phyloP scores from a whole-genome alignment of 2,329 filamentous ascomycete species.

The Emergomyces pasteurianus region DNA sequence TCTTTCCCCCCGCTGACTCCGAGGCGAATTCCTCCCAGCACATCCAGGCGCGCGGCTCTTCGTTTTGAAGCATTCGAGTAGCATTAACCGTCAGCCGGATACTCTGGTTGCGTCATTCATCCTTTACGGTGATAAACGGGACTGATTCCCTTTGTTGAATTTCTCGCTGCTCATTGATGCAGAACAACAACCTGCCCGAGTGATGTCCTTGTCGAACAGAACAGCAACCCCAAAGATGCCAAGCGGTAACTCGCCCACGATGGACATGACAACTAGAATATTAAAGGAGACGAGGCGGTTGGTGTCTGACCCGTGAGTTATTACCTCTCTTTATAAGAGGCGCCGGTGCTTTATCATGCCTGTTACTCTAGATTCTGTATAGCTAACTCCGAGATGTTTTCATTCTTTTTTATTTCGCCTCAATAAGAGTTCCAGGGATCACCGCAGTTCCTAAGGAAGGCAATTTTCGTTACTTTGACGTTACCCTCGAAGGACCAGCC shows the following conservation, averaged over 20 bases:
- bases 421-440: slow-evolving; percentile 76
- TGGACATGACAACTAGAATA: slow-evolving; percentile 87
- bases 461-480: slow-evolving; percentile 96
- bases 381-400: slow-evolving; percentile 3
- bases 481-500: slow-evolving; percentile 83
- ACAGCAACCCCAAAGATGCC: too few relatives aligned
- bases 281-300: slow-evolving; percentile 97
- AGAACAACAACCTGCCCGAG: too few relatives aligned
- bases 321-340: background rate
- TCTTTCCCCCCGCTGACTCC: too few relatives aligned
- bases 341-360: background rate
- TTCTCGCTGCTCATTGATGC: too few relatives aligned
- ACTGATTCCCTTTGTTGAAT: too few relatives aligned
- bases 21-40: too few relatives aligned
- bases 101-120: too few relatives aligned
- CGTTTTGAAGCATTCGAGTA: too few relatives aligned
- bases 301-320: slow-evolving; percentile 81
- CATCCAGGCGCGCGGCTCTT: too few relatives aligned
- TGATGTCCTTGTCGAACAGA: too few relatives aligned
- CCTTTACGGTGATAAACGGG: too few relatives aligned
- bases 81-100: too few relatives aligned
- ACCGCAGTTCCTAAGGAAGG: slow-evolving; percentile 92
- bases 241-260: slow-evolving; percentile 15
- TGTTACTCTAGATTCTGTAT: background rate
- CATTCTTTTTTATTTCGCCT: background rate